These are phyloP conservation scores for Colletotrichum camelliae DNA, from an alignment of 2,329 filamentous ascomycete genomes.

Conservation along the genomic window DNA sequence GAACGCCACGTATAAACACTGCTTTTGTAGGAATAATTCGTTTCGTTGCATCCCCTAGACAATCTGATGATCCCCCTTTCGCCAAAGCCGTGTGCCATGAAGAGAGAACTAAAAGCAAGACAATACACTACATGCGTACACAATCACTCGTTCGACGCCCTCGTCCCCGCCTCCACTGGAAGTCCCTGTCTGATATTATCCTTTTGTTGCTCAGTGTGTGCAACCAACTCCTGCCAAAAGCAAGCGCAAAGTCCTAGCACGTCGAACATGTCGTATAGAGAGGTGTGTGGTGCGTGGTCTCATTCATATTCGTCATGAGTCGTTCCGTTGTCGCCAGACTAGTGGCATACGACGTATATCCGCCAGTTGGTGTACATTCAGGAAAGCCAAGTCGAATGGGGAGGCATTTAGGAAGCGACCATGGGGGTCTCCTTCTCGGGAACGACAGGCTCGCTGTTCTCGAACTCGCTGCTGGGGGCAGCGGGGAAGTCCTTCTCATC, in stretches of 20 bases:
- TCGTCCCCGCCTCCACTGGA: slow-evolving; percentile 1
- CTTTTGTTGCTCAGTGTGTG: slow-evolving; percentile 19
- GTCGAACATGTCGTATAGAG: slow-evolving; percentile 10
- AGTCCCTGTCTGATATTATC: slow-evolving; percentile 8
- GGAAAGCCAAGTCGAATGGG: slow-evolving; percentile 16
- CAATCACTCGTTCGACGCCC: slow-evolving; percentile 11
- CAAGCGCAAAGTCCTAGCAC: slow-evolving; percentile 10
- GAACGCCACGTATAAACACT: background rate
- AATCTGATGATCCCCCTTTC: slow-evolving; percentile 24
- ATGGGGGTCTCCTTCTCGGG: slow-evolving; percentile 31
- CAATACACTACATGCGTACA: slow-evolving; percentile 24
- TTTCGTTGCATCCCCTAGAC: slow-evolving; percentile 13
- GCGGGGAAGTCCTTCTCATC: slow-evolving; percentile 27
- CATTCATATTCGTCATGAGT: slow-evolving; percentile 20
- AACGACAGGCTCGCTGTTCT: slow-evolving; percentile 25
- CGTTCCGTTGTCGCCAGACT: slow-evolving; percentile 21
- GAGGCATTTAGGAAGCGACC: slow-evolving; percentile 22
- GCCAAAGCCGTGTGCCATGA: slow-evolving; percentile 22
- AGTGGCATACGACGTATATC: slow-evolving; percentile 9
- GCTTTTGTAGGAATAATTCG: background rate
- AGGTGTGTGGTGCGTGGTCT: slow-evolving; percentile 12
- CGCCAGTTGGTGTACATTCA: slow-evolving; percentile 10
- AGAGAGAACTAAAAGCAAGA: slow-evolving; percentile 16
- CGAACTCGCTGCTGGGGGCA: slow-evolving; percentile 20
- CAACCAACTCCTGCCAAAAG: slow-evolving; percentile 17